Evolutionary conservation across 768 basidiomycete genomes (phyloP), one percentile per base, ranked within the genome.

Genomic region (Phylloporus arenicola): DNA sequence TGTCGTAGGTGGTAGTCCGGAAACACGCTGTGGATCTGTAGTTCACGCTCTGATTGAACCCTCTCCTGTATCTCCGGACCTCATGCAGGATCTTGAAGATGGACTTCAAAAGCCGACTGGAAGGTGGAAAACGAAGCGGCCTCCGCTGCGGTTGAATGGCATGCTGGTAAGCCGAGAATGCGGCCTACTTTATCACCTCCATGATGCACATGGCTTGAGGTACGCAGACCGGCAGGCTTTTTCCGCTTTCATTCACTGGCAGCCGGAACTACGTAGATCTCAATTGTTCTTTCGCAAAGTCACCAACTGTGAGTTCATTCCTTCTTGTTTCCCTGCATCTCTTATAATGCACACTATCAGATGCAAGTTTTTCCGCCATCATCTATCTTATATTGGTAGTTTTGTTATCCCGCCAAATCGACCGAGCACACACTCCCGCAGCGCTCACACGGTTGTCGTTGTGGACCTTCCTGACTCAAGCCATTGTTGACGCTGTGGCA

Each of bases 381-480:
- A 65, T 79, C 14, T 89, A 93, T 61, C 71, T 92, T 13, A 55
- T 70, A 10, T 69, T 93, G 43, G 72, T 95, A 4, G 64, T 79
- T 6, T 69, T 93, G 7, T 79, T 88, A 34, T 78, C 83, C 30
- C 81, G 86, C 13, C 91, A 96, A 70, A 81, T 83, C 55, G 79
- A 84, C 51, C 74, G 71, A 27, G 88, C 86, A 54, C 79, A 86
- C 19, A 91, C 86, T 5, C 89, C 91, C 1, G 83, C 87, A 2
- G 82, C 83, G 6, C 75, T 94, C 14, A 80, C 86, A 6, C 81
- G 87, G 14, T 75, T 93, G 9, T 94, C 91, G 3, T 73, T 86
- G 7, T 92, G 88, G 85, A 81, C 84, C 1, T 91, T 94, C 63
- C 73, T 92, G 19, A 70, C 83, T 6, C 90, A 93, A 66, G 79